Evolutionary conservation across 2,329 filamentous ascomycete genomes (phyloP).

Genomic region (Epichloe uncinata): DNA sequence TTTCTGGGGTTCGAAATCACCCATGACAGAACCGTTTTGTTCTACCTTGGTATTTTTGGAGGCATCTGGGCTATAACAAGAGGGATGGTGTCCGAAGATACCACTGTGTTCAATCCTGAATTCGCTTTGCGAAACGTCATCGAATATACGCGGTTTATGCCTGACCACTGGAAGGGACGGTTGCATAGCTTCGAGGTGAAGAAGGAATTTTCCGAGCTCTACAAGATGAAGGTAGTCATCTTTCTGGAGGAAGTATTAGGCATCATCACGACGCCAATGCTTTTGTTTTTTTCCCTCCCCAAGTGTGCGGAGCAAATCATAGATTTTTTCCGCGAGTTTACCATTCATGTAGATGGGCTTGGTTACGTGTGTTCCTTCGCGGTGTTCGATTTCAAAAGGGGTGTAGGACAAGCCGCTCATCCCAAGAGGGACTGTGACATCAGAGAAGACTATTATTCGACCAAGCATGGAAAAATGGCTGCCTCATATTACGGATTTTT

Average conservation of each 20-base stretch:
- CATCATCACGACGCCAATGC: constrained; percentile 81
- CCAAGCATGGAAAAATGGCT: constrained; percentile 97
- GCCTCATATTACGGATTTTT: constrained; percentile 91
- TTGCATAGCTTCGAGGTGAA: constrained; percentile 94
- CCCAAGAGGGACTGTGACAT: constrained; percentile 41
- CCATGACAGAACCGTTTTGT: constrained; percentile 73
- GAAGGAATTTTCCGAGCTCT: constrained; percentile 76
- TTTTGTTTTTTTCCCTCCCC: constrained; percentile 67
- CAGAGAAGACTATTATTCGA: constrained; percentile 84
- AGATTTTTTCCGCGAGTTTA: constrained; percentile 97
- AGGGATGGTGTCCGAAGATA: constrained; percentile 72
- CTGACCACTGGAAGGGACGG: constrained; percentile 73
- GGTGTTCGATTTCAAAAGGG: constrained; percentile 91
- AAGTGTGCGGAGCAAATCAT: constrained; percentile 85
- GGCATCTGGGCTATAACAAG: constrained; percentile 73
- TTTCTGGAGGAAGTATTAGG: constrained; percentile 87
- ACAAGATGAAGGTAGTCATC: constrained; percentile 83
- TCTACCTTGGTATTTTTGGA: constrained; percentile 75
- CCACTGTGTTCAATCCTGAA: constrained; percentile 81
- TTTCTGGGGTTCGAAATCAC: constrained; percentile 90
- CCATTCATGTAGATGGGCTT: constrained; percentile 88
- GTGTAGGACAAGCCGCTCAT: constrained; percentile 34
- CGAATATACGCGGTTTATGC: constrained; percentile 84
- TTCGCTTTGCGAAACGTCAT: constrained; percentile 81
- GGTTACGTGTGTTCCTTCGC: constrained; percentile 96